Evolutionary conservation across 2,329 filamentous ascomycete species (phyloP).

Genomic region (Pezicula radicicola): DNA sequence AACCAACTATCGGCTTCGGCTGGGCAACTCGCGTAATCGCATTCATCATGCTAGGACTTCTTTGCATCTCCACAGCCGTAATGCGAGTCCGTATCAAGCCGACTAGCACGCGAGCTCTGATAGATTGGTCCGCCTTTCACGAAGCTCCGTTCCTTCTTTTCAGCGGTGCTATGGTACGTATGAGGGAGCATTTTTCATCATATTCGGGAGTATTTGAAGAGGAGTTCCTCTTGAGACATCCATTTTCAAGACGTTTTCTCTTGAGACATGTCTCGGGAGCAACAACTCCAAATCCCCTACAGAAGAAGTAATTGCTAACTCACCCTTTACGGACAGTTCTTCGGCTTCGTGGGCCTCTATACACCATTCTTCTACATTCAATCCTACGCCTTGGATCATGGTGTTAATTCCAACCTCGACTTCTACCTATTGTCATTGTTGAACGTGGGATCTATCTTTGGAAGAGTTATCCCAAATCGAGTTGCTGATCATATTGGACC

Average conservation of each 20-base stretch:
- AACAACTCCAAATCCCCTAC: no score
- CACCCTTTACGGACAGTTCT: no score
- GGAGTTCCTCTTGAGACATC: no score
- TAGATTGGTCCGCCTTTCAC: background rate
- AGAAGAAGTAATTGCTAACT: no score
- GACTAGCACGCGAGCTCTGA: background rate
- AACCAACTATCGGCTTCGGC: constrained; percentile 3
- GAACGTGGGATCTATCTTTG: constrained; percentile 17
- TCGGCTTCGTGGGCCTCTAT: constrained; percentile 31
- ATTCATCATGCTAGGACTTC: constrained; percentile 2
- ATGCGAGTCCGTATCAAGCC: background rate
- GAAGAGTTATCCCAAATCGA: constrained; percentile 14
- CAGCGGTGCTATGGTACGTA: constrained; percentile 44
- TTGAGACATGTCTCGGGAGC: no score
- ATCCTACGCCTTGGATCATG: constrained; percentile 10
- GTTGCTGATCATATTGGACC: constrained; percentile 15
- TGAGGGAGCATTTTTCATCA: no score
- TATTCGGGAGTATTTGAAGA: no score
- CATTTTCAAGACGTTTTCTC: no score
- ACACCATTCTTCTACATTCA: constrained; percentile 17
- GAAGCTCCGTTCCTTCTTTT: constrained; percentile 15
- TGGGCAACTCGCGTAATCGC: constrained; percentile 7
- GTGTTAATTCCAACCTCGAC: constrained; percentile 8
- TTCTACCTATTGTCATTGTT: constrained; percentile 18
- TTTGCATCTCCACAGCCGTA: background rate